Conservation (phyloP, 805 yeast genomes). For the Suhomyces sp. region DNA sequence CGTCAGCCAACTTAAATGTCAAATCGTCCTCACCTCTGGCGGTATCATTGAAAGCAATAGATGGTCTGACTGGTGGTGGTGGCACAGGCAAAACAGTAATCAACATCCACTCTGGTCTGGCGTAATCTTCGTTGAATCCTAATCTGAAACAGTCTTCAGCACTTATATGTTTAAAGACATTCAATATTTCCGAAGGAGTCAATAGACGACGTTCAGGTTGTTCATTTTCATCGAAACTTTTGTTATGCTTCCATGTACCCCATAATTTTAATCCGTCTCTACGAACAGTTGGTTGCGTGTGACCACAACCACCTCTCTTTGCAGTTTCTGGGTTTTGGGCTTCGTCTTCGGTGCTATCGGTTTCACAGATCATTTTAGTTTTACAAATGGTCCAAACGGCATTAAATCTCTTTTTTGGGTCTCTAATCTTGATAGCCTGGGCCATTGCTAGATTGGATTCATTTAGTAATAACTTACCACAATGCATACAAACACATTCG, state of each 20-base stretch:
- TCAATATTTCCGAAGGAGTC: slow-evolving; percentile 84
- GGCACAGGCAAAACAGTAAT: slow-evolving; percentile 98
- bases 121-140: slow-evolving; percentile 93
- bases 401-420: slow-evolving; percentile 92
- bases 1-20: slow-evolving; percentile 95
- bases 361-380: slow-evolving; percentile 92
- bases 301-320: slow-evolving; percentile 97
- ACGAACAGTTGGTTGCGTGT: slow-evolving; percentile 91
- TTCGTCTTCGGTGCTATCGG: slow-evolving; percentile 69
- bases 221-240: slow-evolving; percentile 74
- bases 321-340: slow-evolving; percentile 39
- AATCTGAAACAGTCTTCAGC: slow-evolving; percentile 75
- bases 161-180: slow-evolving; percentile 87
- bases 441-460: slow-evolving; percentile 81
- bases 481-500: slow-evolving; percentile 97
- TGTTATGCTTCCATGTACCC: slow-evolving; percentile 97
- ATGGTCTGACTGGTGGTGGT: slow-evolving; percentile 99
- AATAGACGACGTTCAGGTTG: slow-evolving; percentile 90
- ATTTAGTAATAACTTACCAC: slow-evolving; percentile 90
- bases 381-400: slow-evolving; percentile 95
- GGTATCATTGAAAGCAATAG: slow-evolving; percentile 95
- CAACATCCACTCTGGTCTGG: slow-evolving; percentile 98
- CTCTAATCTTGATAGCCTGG: slow-evolving; percentile 82
- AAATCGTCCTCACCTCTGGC: slow-evolving; percentile 99
- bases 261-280: slow-evolving; percentile 92